Conservation (phyloP, 257 asterid genomes). For the Nicotiana attenuata region DNA sequence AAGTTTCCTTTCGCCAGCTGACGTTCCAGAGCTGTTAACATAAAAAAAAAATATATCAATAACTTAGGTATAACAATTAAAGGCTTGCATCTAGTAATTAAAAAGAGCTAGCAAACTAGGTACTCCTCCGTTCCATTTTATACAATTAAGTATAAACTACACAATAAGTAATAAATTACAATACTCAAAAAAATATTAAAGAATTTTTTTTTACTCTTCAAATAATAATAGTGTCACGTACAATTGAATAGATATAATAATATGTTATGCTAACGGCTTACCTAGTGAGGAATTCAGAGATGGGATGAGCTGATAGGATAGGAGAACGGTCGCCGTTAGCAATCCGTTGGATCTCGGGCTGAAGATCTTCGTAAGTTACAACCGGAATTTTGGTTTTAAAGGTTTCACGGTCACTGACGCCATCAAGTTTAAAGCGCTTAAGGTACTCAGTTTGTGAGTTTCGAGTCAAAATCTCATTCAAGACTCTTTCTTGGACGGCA, state of each 20-base stretch:
- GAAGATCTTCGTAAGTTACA: slow-evolving; percentile 89
- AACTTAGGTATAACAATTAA: neutral
- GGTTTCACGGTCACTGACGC: slow-evolving; percentile 55
- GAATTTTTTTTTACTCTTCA: no score
- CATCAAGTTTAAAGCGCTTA: slow-evolving; percentile 43
- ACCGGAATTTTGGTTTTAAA: slow-evolving; percentile 71
- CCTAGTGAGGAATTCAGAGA: slow-evolving; percentile 98
- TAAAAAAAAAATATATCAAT: neutral
- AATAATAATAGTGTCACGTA: neutral
- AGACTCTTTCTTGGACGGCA: slow-evolving; percentile 61
- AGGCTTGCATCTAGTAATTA: neutral
- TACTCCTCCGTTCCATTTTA: neutral
- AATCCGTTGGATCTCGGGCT: slow-evolving; percentile 77
- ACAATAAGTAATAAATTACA: no score
- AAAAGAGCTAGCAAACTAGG: neutral
- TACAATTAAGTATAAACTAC: no score
- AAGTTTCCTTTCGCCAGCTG: slow-evolving; percentile 95
- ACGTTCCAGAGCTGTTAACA: slow-evolving; percentile 64
- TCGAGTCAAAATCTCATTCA: slow-evolving; percentile 53
- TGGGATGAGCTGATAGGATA: slow-evolving; percentile 75
- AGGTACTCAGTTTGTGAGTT: slow-evolving; percentile 81
- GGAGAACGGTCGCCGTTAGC: slow-evolving; percentile 90
- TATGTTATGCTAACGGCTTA: neutral
- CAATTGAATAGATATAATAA: neutral
- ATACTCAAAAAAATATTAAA: no score